A percentile compares a stretch with the other conserved stretches of the same genome.
Conservation (phyloP, 805 yeast genomes). For the Wickerhamomyces alni region DNA sequence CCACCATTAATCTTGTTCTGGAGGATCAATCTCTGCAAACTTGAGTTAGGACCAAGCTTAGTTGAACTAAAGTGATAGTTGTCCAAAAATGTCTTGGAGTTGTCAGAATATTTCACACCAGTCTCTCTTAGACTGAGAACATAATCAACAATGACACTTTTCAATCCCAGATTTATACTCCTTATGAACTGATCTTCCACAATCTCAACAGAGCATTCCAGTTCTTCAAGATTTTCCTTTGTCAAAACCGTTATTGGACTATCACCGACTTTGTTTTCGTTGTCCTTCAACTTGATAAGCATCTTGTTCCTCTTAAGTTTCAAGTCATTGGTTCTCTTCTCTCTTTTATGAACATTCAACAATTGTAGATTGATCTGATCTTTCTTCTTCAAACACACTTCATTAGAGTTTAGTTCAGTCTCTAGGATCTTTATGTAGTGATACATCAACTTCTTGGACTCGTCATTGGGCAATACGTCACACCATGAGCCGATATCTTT, state of each 20-base stretch:
- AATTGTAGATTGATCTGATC: constrained; percentile 39
- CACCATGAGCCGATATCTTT: constrained; percentile 40
- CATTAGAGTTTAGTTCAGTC: constrained; percentile 30
- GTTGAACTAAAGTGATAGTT: constrained; percentile 7
- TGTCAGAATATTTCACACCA: constrained; percentile 13
- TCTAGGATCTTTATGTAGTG: constrained; percentile 35
- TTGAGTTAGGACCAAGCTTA: constrained; percentile 8
- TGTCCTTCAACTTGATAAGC: constrained; percentile 32
- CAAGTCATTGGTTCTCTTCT: constrained; percentile 38
- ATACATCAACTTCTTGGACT: constrained; percentile 32
- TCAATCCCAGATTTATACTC: constrained; percentile 39
- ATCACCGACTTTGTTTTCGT: constrained; percentile 41
- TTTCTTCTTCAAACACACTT: constrained; percentile 34
- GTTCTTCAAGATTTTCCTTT: constrained; percentile 47
- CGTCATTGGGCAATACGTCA: constrained; percentile 31
- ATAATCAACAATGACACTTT: constrained; percentile 40
- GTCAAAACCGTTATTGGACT: constrained; percentile 37
- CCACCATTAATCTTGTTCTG: constrained; percentile 19
- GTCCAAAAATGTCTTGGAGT: constrained; percentile 17
- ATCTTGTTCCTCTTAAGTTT: constrained; percentile 31
- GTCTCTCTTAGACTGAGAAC: constrained; percentile 18
- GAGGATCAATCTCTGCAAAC: constrained; percentile 21
- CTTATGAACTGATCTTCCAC: constrained; percentile 45
- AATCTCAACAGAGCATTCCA: constrained; percentile 43
- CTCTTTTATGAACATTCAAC: constrained; percentile 43